Evolutionary conservation across 805 yeast species (phyloP).

Genomic region (Pichia eremophila): DNA sequence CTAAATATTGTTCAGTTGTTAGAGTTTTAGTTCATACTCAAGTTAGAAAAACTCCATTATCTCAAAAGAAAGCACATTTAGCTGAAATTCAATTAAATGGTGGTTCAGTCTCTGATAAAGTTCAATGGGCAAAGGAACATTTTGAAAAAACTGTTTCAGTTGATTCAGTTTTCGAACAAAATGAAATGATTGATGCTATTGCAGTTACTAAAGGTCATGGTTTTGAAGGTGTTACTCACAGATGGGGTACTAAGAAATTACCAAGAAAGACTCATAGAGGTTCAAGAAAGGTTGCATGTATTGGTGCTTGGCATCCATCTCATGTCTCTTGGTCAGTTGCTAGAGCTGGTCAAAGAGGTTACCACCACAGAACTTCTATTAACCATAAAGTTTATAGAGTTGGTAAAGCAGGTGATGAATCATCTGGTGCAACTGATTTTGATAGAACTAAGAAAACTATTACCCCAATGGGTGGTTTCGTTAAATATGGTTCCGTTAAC

Average conservation of each 20-base stretch:
- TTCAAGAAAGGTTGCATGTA: conserved; percentile 99
- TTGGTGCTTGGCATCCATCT: conserved; percentile 99
- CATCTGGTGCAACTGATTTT: conserved; percentile 91
- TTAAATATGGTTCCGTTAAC: conserved; percentile 95
- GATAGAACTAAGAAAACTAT: conserved; percentile 99
- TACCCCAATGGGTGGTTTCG: conserved; percentile 99
- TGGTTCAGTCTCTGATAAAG: conserved; percentile 96
- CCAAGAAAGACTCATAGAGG: conserved; percentile 99
- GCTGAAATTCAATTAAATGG: conserved; percentile 99
- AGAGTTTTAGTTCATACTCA: conserved; percentile 99
- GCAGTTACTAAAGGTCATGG: conserved; percentile 99
- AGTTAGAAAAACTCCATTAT: conserved; percentile 97
- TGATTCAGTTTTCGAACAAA: conserved; percentile 94
- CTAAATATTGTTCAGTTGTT: conserved; percentile 96
- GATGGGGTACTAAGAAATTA: conserved; percentile 99
- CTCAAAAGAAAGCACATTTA: conserved; percentile 99
- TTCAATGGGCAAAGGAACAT: conserved; percentile 97
- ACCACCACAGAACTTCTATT: conserved; percentile 99
- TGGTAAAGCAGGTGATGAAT: conserved; percentile 93
- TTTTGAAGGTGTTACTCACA: conserved; percentile 99
- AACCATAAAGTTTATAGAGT: conserved; percentile 99
- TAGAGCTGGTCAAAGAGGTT: conserved; percentile 99
- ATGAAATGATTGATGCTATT: conserved; percentile 96
- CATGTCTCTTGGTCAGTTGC: conserved; percentile 99
- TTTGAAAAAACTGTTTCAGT: conserved; percentile 98